phyloP scores from a whole-genome alignment of 2,329 filamentous ascomycete genomes.

The Pezicula radicicola region DNA sequence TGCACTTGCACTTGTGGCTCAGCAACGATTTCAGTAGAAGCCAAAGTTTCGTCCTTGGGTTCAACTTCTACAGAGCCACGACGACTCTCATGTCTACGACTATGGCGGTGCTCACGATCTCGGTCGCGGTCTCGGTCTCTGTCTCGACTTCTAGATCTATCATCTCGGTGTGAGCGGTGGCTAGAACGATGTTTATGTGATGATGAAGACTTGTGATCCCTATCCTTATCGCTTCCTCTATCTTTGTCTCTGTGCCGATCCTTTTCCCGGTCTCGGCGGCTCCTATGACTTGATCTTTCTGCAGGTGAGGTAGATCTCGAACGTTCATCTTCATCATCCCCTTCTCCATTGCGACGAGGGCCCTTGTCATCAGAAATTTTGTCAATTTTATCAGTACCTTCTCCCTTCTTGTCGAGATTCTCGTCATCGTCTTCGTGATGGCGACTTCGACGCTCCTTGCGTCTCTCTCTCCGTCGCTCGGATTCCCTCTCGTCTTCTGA shows the following conservation, averaged over 20 bases:
- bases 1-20: conserved; percentile 8
- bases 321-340: conserved; percentile 46
- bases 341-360: conserved; percentile 6
- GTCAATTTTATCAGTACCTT: conserved; percentile 1
- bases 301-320: conserved; percentile 65
- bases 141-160: conserved; percentile 34
- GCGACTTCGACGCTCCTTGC: conserved; percentile 20
- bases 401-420: conserved; percentile 9
- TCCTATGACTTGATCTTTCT: conserved; percentile 55
- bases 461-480: conserved; percentile 26
- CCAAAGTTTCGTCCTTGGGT: conserved; percentile 8
- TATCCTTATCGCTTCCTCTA: conserved; percentile 38
- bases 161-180: conserved; percentile 46
- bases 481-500: conserved; percentile 28
- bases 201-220: conserved; percentile 36
- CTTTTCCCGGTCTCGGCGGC: conserved; percentile 55
- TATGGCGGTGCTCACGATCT: conserved; percentile 37
- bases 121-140: conserved; percentile 45
- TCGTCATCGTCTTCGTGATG: conserved; percentile 15
- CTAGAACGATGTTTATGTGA: conserved; percentile 39
- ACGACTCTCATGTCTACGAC: conserved; percentile 10
- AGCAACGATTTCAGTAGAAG: conserved; percentile 8
- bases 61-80: conserved; percentile 18
- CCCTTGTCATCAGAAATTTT: neutral
- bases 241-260: conserved; percentile 39